Percentiles rank a stretch among this genome's conserved stretches.
These are phyloP conservation scores for Sherardia arvensis DNA, from an alignment of 257 asterid genomes.

Conservation along the genomic window DNA sequence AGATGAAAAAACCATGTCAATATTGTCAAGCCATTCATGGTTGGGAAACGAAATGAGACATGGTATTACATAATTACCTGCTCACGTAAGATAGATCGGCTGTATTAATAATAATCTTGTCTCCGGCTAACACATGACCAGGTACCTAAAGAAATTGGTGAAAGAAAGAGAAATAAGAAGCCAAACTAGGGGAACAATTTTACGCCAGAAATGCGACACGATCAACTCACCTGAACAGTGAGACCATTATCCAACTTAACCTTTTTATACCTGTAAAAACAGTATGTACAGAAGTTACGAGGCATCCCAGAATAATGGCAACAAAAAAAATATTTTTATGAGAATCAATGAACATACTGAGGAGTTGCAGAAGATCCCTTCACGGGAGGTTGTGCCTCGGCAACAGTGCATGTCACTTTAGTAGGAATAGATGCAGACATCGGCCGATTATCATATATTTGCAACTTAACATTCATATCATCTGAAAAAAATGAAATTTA, in stretches of 20 bases:
- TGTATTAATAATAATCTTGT: constrained; percentile 53
- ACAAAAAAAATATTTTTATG: neutral
- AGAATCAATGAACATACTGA: constrained; percentile 43
- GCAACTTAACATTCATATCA: constrained; percentile 65
- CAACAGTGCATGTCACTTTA: constrained; percentile 71
- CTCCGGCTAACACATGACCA: constrained; percentile 60
- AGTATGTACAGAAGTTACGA: neutral
- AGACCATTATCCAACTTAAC: constrained; percentile 86
- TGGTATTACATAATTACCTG: constrained; percentile 38
- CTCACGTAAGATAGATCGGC: constrained; percentile 43
- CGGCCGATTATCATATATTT: constrained; percentile 60
- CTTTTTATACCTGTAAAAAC: constrained; percentile 63
- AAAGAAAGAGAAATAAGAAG: neutral
- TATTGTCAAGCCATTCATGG: neutral
- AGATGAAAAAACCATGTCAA: neutral
- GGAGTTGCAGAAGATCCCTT: constrained; percentile 75
- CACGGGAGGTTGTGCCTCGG: constrained; percentile 54
- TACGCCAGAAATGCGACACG: neutral
- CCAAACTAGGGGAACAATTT: neutral
- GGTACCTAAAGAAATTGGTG: constrained; percentile 41
- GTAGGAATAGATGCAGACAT: constrained; percentile 75
- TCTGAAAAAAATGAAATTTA: constrained; percentile 37
- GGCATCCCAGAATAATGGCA: neutral
- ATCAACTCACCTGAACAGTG: constrained; percentile 58
- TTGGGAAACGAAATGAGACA: constrained; percentile 1